phyloP scores from a whole-genome alignment of 805 yeast genomes.

The Wickerhamiella parazyma region DNA sequence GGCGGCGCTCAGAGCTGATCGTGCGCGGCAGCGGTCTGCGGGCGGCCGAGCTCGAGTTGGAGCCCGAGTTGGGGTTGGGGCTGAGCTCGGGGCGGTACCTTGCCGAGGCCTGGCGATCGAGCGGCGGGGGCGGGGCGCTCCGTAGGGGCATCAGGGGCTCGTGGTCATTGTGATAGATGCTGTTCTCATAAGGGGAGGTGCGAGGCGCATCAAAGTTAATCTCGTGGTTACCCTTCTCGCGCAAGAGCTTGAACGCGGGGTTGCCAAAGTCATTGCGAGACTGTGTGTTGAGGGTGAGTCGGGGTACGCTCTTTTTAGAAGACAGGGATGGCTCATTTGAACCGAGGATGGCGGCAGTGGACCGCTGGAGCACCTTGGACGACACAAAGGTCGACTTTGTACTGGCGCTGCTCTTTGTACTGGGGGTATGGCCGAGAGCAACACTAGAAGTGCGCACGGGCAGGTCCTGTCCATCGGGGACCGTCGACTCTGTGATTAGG shows the following conservation, averaged over 20 bases:
- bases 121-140: slow-evolving; percentile 34
- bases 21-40: slow-evolving; percentile 7
- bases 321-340: not conserved
- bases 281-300: slow-evolving; percentile 1
- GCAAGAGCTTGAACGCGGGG: slow-evolving; percentile 3
- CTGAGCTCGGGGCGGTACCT: slow-evolving; percentile 21
- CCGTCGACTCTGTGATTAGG: slow-evolving; percentile 19
- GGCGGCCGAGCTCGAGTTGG: not conserved
- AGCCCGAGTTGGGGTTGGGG: slow-evolving; percentile 16
- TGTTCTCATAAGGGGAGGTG: slow-evolving; percentile 50
- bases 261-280: not conserved
- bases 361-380: slow-evolving; percentile 3
- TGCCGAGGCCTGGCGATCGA: slow-evolving; percentile 20
- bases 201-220: slow-evolving; percentile 73
- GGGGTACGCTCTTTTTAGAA: not conserved
- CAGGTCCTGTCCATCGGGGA: not conserved
- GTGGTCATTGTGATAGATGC: slow-evolving; percentile 4
- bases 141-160: slow-evolving; percentile 47
- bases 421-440: not conserved
- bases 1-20: slow-evolving; percentile 12
- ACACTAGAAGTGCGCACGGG: not conserved
- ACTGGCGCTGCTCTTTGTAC: not conserved
- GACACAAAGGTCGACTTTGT: not conserved
- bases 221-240: slow-evolving; percentile 27
- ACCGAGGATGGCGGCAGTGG: slow-evolving; percentile 2